Percentiles rank a stretch among this genome's conserved stretches.
Evolutionary conservation across 2,329 filamentous ascomycete species (phyloP).

Genomic region (Cytospora leucostoma): DNA sequence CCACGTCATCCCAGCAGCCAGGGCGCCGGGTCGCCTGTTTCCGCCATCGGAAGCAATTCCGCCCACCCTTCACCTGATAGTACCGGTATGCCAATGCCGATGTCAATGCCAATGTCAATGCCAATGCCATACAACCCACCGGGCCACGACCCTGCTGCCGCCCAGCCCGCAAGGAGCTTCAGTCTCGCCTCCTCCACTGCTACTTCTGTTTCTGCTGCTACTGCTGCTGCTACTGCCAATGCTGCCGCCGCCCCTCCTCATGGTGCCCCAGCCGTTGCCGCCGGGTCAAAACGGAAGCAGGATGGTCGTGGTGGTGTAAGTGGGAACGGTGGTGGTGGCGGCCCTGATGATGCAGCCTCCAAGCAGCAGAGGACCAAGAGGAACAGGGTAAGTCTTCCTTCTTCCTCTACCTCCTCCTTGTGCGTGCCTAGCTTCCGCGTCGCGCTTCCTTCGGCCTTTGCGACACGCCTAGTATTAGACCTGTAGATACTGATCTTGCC

Average conservation of each 20-base stretch:
- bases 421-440: neutral
- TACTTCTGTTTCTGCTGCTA: neutral
- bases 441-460: neutral
- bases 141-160: slow-evolving; percentile 29
- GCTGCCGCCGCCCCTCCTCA: neutral
- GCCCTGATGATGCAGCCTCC: slow-evolving; percentile 38
- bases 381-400: slow-evolving; percentile 51
- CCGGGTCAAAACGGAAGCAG: slow-evolving; percentile 40
- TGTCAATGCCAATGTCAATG: no score
- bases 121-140: slow-evolving; percentile 25
- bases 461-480: neutral
- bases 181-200: slow-evolving; percentile 4
- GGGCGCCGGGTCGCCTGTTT: slow-evolving; percentile 33
- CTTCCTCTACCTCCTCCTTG: neutral
- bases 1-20: slow-evolving; percentile 33
- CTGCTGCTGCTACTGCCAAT: slow-evolving; percentile 1
- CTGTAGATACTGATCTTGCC: slow-evolving; percentile 16
- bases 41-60: slow-evolving; percentile 53
- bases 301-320: slow-evolving; percentile 34
- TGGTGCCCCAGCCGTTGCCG: slow-evolving; percentile 17
- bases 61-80: slow-evolving; percentile 35
- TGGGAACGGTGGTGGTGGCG: no score
- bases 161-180: slow-evolving; percentile 29
- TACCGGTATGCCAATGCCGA: no score
- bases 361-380: slow-evolving; percentile 62